These are phyloP conservation scores for Helichrysum umbraculigerum DNA, from an alignment of 129 eudicot species.

Conservation along the genomic window DNA sequence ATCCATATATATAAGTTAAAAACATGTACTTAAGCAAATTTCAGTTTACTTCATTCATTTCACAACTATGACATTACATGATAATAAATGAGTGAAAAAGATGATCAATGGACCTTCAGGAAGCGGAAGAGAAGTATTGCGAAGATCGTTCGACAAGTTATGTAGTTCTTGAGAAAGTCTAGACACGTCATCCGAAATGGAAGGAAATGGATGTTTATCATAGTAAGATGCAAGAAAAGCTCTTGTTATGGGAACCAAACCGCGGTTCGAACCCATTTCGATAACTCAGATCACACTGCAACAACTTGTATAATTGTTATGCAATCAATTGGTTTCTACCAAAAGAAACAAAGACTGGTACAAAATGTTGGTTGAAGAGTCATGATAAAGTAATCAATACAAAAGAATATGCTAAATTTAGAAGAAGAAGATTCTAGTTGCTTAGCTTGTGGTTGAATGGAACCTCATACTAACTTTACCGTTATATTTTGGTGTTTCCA, in stretches of 20 bases:
- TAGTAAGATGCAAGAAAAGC: conserved; percentile 68
- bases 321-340: not conserved
- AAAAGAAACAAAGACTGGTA: not conserved
- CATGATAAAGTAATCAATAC: conserved; percentile 9
- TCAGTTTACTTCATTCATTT: not conserved
- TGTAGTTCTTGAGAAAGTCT: conserved; percentile 52
- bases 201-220: conserved; percentile 63
- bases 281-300: not conserved
- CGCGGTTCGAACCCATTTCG: conserved; percentile 49
- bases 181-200: conserved; percentile 54
- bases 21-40: not conserved
- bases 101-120: conserved; percentile 49
- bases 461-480: conserved; percentile 16
- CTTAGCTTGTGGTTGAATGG: not conserved
- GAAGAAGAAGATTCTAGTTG: conserved; percentile 35
- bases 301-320: not conserved
- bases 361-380: not conserved
- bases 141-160: conserved; percentile 46
- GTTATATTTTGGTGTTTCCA: not conserved
- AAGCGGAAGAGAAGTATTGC: conserved; percentile 33
- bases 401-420: conserved; percentile 30
- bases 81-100: not conserved
- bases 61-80: not conserved
- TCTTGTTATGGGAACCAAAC: conserved; percentile 80
- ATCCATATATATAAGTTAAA: not conserved